Percentiles rank a stretch among this genome's conserved stretches.
phyloP scores from a whole-genome alignment of 164 flowering plant species.

The Houttuynia cordata region DNA sequence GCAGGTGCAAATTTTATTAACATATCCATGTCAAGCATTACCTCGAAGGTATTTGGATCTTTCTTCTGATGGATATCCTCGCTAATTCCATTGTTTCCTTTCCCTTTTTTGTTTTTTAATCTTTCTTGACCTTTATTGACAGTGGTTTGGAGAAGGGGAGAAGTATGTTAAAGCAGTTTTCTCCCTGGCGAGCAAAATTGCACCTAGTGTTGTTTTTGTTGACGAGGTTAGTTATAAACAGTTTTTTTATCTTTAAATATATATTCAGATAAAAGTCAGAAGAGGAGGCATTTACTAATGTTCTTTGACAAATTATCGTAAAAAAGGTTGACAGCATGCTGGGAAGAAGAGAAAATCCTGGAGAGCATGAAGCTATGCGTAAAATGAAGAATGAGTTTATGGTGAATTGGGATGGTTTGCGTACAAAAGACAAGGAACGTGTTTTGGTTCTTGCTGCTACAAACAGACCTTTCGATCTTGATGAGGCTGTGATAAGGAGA shows the following conservation, averaged over 20 bases:
- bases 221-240: conserved; percentile 31
- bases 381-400: conserved; percentile 7
- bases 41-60: conserved; percentile 64
- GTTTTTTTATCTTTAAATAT: not conserved
- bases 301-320: not conserved
- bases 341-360: conserved; percentile 2
- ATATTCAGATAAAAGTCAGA: not conserved
- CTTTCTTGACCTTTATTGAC: conserved; percentile 15
- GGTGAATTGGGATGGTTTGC: conserved; percentile 8
- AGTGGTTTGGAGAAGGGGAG: conserved; percentile 41
- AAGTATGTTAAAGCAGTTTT: conserved; percentile 37
- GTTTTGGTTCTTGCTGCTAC: conserved; percentile 8
- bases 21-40: conserved; percentile 93
- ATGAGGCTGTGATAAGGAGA: conserved; percentile 7
- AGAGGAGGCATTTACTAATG: not conserved
- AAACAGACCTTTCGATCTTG: conserved; percentile 7
- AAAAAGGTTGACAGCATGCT: conserved; percentile 63
- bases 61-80: not conserved
- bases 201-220: conserved; percentile 33
- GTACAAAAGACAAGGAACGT: conserved; percentile 5
- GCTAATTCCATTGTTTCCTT: not conserved
- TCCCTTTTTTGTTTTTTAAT: conserved; percentile 3
- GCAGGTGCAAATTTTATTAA: conserved; percentile 96
- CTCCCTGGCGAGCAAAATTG: conserved; percentile 31
- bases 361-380: conserved; percentile 5